A percentile compares a stretch with the other conserved stretches of the same genome.
Conservation (phyloP, 1,284 basidiomycete genomes). For the Fomitiporia mediterranea region DNA sequence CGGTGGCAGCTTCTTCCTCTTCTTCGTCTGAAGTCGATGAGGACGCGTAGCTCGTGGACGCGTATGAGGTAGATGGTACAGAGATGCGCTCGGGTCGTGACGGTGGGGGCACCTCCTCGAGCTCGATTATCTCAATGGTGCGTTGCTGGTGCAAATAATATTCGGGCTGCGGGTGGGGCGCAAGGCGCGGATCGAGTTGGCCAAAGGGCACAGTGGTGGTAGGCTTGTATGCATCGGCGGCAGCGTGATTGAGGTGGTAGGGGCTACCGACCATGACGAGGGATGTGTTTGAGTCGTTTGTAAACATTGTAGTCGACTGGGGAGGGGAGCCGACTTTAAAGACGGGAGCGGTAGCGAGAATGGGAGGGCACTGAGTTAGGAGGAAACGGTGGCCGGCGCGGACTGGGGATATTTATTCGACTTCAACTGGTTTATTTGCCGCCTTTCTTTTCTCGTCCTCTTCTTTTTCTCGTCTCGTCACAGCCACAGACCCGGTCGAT, state of each 20-base stretch:
- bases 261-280: slow-evolving; percentile 14
- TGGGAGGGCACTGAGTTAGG: background rate
- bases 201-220: slow-evolving; percentile 1
- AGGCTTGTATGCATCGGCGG: background rate
- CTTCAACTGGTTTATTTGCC: background rate
- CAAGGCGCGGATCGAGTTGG: slow-evolving; percentile 26
- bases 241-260: slow-evolving; percentile 6
- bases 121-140: slow-evolving; percentile 66
- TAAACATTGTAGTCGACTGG: slow-evolving; percentile 5
- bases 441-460: background rate
- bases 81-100: slow-evolving; percentile 29
- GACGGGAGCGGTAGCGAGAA: background rate
- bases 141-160: slow-evolving; percentile 49
- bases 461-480: slow-evolving; percentile 4
- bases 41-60: slow-evolving; percentile 33
- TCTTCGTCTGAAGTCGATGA: slow-evolving; percentile 27
- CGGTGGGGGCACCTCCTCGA: slow-evolving; percentile 54
- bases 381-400: slow-evolving; percentile 1
- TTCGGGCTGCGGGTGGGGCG: slow-evolving; percentile 33
- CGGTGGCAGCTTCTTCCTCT: slow-evolving; percentile 5
- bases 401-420: background rate
- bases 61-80: slow-evolving; percentile 34
- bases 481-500: slow-evolving; percentile 5
- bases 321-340: slow-evolving; percentile 3
- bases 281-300: slow-evolving; percentile 15